phyloP scores from a whole-genome alignment of 2,329 filamentous ascomycete species.

The Venturia oleaginea region DNA sequence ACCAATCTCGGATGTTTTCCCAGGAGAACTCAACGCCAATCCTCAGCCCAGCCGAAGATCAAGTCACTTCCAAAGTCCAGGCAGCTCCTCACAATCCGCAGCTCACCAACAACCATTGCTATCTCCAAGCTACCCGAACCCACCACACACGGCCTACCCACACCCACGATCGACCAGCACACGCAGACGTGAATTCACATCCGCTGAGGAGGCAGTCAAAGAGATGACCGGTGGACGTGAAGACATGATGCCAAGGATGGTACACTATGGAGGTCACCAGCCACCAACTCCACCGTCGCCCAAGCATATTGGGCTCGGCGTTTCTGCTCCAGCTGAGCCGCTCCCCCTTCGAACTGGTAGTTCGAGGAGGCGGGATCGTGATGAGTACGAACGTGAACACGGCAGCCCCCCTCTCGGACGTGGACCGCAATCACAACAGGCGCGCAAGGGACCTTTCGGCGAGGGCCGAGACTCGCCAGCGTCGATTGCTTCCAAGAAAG shows the following conservation, averaged over 20 bases:
- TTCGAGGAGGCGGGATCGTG: constrained; percentile 66
- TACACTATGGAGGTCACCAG: constrained; percentile 91
- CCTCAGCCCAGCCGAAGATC: constrained; percentile 21
- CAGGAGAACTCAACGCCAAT: constrained; percentile 23
- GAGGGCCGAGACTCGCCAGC: constrained; percentile 77
- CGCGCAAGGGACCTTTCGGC: constrained; percentile 57
- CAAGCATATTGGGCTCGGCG: constrained; percentile 18
- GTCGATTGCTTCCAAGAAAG: constrained; percentile 75
- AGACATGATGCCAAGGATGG: constrained; percentile 82
- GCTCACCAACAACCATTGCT: constrained; percentile 58
- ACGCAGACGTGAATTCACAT: constrained; percentile 79
- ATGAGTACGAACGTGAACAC: constrained; percentile 85
- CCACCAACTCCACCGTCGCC: constrained; percentile 86
- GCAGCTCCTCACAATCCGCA: constrained; percentile 52
- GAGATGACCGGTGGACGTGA: constrained; percentile 85
- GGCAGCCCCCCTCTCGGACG: constrained; percentile 75
- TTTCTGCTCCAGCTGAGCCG: constrained; percentile 3
- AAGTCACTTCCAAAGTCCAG: constrained; percentile 51
- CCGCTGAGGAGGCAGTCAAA: constrained; percentile 89
- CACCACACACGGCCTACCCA: constrained; percentile 11
- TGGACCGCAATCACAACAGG: constrained; percentile 42
- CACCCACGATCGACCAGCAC: constrained; percentile 39
- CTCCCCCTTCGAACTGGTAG: constrained; percentile 32
- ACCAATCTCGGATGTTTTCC: constrained; percentile 87
- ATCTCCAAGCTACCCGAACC: constrained; percentile 61